A percentile compares a stretch with the other conserved stretches of the same genome.
Evolutionary conservation across 345 rosid genomes (phyloP).

Genomic region (Gossypium longicalyx): DNA sequence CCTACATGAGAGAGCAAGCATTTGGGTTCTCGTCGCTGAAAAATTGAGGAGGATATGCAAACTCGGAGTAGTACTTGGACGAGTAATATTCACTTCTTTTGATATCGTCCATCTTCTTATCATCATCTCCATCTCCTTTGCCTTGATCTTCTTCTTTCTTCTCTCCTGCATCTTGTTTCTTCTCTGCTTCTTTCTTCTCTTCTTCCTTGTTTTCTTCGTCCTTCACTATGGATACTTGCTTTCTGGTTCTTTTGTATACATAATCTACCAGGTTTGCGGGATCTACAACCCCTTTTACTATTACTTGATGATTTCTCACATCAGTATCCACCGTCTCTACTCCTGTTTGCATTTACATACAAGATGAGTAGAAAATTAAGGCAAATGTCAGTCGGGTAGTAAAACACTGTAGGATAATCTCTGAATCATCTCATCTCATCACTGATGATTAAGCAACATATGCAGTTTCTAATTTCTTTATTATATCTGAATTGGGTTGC

Average conservation of each 20-base stretch:
- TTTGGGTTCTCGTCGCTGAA: slow-evolving; percentile 77
- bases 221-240: slow-evolving; percentile 49
- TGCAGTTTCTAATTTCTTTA: neutral
- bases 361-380: too few species aligned
- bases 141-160: slow-evolving; percentile 19
- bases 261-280: slow-evolving; percentile 41
- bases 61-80: slow-evolving; percentile 36
- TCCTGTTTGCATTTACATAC: slow-evolving; percentile 26
- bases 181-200: slow-evolving; percentile 19
- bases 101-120: slow-evolving; percentile 28
- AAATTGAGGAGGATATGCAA: slow-evolving; percentile 39
- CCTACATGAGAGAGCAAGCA: slow-evolving; percentile 55
- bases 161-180: neutral
- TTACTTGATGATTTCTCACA: slow-evolving; percentile 34
- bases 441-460: neutral
- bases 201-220: slow-evolving; percentile 43
- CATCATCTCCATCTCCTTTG: slow-evolving; percentile 16
- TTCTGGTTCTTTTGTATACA: slow-evolving; percentile 47
- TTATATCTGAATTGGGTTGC: neutral
- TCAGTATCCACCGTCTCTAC: slow-evolving; percentile 59
- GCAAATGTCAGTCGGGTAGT: too few species aligned
- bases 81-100: slow-evolving; percentile 46
- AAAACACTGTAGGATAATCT: too few species aligned
- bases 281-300: slow-evolving; percentile 54
- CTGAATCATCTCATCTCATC: too few species aligned